Base-by-base conservation (phyloP, 495 filamentous ascomycete genomes). In the Sphaerosporella brunnea region DNA sequence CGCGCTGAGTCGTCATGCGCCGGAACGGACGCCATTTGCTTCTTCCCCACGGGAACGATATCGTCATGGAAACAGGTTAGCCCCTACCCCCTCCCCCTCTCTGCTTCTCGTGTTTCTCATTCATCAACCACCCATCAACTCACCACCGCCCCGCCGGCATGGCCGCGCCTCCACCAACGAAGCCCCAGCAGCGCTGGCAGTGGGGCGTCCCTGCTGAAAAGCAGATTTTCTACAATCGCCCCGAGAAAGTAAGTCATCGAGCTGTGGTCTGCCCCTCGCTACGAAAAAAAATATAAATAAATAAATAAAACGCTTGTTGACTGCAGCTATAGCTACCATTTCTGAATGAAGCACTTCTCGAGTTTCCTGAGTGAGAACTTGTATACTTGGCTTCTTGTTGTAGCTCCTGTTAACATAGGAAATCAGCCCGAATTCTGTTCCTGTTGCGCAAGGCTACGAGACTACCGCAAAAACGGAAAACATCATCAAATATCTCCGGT, bases 291-390 rank as follows among this genome's bases (percentile, higher is more conserved):
- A n/a, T n/a, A n/a, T n/a, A n/a, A n/a, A n/a, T n/a, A n/a, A n/a
- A n/a, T n/a, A n/a, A n/a, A n/a, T n/a, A n/a, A n/a, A n/a, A n/a
- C n/a, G n/a, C n/a, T 37, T 4, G 18, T 18, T 37, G 8, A 11
- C 35, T 18, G 8, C 8, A 5, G 5, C 28, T 5, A 32, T 37
- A 37, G 35, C 35, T 15, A 9, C 8, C 18, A 15, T 37, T 23
- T 25, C 39, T 43, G 8, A 16, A 43, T 11, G 39, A 43, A 19
- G 20, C 25, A 10, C 21, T 43, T 4, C 18, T 43, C 5, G 39
- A 43, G 7, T 43, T 43, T 16, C 39, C 39, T 21, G 39, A 43
- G 39, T 43, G 25, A 11, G 39, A 7, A 37, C 35, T 9, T 18
- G 9, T 15, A 37, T 9, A n/a, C n/a, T n/a, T n/a, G n/a, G n/a